phyloP scores from a whole-genome alignment of 2,329 filamentous ascomycete species.

The Elsinoe fawcettii region DNA sequence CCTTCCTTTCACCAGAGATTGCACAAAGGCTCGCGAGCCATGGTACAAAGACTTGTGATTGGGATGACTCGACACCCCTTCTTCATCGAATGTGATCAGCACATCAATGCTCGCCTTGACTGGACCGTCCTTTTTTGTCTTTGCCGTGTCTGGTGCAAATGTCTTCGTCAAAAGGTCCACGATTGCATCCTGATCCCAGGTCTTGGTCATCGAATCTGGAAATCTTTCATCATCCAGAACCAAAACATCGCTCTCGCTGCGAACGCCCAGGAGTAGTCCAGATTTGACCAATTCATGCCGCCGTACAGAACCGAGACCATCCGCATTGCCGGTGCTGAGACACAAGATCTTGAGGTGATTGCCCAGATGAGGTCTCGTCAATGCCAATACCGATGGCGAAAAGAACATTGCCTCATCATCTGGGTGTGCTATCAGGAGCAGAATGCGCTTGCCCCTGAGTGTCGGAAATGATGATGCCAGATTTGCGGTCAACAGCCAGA shows the following conservation, averaged over 20 bases:
- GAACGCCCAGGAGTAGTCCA: constrained; percentile 66
- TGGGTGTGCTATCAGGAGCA: constrained; percentile 89
- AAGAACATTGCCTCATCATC: constrained; percentile 99
- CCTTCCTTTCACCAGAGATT: constrained; percentile 54
- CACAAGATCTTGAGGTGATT: constrained; percentile 95
- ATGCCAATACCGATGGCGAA: constrained; percentile 74
- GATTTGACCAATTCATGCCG: constrained; percentile 78
- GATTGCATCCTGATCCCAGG: constrained; percentile 67
- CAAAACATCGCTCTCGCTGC: constrained; percentile 68
- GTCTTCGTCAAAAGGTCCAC: constrained; percentile 60
- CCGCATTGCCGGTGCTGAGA: constrained; percentile 82
- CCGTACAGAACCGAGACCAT: constrained; percentile 74
- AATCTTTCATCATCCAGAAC: constrained; percentile 78
- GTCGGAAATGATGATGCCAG: constrained; percentile 50
- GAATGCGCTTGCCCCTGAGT: constrained; percentile 75
- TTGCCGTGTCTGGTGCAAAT: constrained; percentile 56
- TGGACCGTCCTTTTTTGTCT: constrained; percentile 37
- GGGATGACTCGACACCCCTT: constrained; percentile 77
- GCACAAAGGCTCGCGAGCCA: constrained; percentile 68
- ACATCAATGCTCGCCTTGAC: constrained; percentile 61
- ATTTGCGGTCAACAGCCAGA: constrained; percentile 43
- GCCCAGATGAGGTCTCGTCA: constrained; percentile 68
- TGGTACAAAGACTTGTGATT: constrained; percentile 88
- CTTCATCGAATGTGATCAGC: constrained; percentile 81
- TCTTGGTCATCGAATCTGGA: constrained; percentile 77